Evolutionary conservation across 441 rosid species (phyloP).

Genomic region (Brassica balearica): DNA sequence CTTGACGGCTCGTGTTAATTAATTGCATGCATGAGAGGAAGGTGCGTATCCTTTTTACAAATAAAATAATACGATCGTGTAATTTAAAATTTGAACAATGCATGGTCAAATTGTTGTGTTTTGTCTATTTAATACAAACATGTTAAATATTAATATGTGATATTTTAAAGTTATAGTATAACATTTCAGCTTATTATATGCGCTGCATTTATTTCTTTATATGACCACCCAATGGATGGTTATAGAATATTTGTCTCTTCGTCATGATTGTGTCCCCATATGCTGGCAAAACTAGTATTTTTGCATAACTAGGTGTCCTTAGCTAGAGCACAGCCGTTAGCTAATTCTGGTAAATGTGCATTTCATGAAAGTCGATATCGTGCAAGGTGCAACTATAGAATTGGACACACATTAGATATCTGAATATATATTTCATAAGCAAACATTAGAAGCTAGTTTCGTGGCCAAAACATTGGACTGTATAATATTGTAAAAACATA

Average conservation of each 20-base stretch:
- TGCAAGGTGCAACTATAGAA: neutral
- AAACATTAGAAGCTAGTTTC: constrained; percentile 20
- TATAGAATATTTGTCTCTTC: constrained; percentile 22
- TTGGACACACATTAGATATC: neutral
- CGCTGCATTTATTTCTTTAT: constrained; percentile 1
- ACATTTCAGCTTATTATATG: constrained; percentile 5
- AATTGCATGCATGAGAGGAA: constrained; percentile 37
- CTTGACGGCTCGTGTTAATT: constrained; percentile 14
- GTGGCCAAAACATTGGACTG: constrained; percentile 9
- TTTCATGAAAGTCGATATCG: constrained; percentile 26
- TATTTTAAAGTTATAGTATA: neutral
- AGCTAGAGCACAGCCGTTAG: constrained; percentile 10
- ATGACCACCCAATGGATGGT: constrained; percentile 25
- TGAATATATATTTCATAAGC: neutral
- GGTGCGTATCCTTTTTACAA: constrained; percentile 15
- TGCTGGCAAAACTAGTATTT: constrained; percentile 20
- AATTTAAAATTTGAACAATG: constrained; percentile 4
- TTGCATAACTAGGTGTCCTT: constrained; percentile 27
- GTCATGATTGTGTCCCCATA: constrained; percentile 41
- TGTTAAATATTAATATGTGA: constrained; percentile 17
- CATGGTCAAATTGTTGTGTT: constrained; percentile 24
- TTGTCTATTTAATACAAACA: constrained; percentile 17
- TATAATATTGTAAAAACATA: neutral
- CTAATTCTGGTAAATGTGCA: constrained; percentile 29
- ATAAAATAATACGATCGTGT: constrained; percentile 7